Evolutionary conservation across 164 flowering plant species (phyloP), one percentile per base, ranked within the genome.

Genomic region (Buxus sempervirens): DNA sequence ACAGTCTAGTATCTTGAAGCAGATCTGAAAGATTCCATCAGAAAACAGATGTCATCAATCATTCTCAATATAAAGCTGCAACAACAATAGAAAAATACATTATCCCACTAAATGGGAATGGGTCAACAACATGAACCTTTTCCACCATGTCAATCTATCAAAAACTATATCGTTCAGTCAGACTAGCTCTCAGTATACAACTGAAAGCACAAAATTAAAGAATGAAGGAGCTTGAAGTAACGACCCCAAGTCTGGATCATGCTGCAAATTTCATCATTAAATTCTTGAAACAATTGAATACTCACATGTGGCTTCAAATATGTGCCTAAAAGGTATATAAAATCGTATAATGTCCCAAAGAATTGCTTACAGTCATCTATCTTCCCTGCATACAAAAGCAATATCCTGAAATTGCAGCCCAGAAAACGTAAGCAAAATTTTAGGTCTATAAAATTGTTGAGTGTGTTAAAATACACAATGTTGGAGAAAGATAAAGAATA

Each of bases 241-340:
- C 7, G 2, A 0, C 22, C 55, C 55, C 2, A 20, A 21, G 4
- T 19, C n/a, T 18, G 19, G 55, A 53, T 13, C 55, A 21, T 18
- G 19, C 1, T 19, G 21, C 55, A 53, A 18, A 53, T 53, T 13
- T 20, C 55, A 16, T 18, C 19, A 53, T 53, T 16, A 2, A 53
- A 53, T 53, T 21, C n/a, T 13, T 53, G 55, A 63, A 22, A 1
- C 14, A 23, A 36, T 38, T 67, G 45, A 49, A 58, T 60, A 84
- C 93, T 88, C 66, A 88, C 93, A 79, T 88, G 84, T 69, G 93
- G 93, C 79, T 88, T 88, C 79, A 83, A 57, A 78, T 77, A 85
- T 74, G 90, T 88, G 54, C 88, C 88, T 55, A 88, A 24, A 20
- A 73, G 53, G 76, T 88, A 88, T 59, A 88, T 81, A 49, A 83